Conservation (phyloP, 768 basidiomycete species). For the Lanmaoa pseudosensibilis region DNA sequence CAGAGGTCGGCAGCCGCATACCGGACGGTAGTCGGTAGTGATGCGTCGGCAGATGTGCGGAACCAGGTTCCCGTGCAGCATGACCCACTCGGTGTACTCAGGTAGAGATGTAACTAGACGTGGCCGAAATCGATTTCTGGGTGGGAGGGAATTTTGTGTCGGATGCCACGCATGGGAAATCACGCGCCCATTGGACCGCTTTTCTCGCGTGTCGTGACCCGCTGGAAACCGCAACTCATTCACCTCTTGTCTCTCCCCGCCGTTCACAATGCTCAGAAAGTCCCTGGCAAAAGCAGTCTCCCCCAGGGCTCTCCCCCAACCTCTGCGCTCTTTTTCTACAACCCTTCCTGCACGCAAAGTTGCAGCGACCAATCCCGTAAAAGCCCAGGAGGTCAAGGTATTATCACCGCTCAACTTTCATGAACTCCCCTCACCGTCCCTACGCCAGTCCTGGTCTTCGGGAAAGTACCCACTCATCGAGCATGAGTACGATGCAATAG, state of each 20-base stretch:
- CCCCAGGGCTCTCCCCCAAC: conserved; percentile 45
- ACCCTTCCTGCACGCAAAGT: conserved; percentile 60
- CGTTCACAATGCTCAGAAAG: conserved; percentile 61
- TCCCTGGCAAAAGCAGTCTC: conserved; percentile 41
- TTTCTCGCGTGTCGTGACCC: conserved; percentile 18
- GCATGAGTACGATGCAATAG: conserved; percentile 98
- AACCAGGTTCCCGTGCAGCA: conserved; percentile 18
- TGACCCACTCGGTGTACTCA: conserved; percentile 33
- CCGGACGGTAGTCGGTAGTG: conserved; percentile 2
- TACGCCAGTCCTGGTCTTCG: conserved; percentile 65
- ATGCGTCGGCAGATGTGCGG: conserved; percentile 9
- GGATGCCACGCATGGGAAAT: conserved; percentile 24
- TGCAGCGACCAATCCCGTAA: conserved; percentile 70
- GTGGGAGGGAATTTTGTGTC: conserved; percentile 2
- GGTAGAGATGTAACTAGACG: conserved; percentile 14
- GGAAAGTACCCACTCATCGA: conserved; percentile 97
- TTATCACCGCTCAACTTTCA: conserved; percentile 10
- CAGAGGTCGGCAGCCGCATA: conserved; percentile 2
- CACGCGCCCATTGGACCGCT: conserved; percentile 11
- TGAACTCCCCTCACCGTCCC: conserved; percentile 1
- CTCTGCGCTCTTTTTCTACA: conserved; percentile 63
- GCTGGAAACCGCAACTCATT: conserved; percentile 6
- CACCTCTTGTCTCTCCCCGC: conserved; percentile 5
- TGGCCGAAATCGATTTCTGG: neutral
- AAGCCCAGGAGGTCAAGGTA: conserved; percentile 83